Evolutionary conservation across 768 basidiomycete genomes (phyloP).

Genomic region (Suillus bovinus): DNA sequence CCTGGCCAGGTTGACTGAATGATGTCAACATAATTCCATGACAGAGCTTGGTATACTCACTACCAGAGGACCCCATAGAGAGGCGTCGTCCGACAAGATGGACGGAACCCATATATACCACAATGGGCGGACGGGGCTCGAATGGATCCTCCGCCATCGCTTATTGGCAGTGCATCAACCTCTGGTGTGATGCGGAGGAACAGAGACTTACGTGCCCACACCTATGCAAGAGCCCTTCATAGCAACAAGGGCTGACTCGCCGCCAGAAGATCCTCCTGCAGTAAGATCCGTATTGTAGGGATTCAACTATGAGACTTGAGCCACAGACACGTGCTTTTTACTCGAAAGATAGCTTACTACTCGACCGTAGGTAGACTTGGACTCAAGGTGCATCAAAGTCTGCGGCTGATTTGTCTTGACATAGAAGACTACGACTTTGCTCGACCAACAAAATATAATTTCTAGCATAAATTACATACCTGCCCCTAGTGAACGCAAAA

Average conservation of each 20-base stretch:
- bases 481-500: slow-evolving; percentile 44
- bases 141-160: slow-evolving; percentile 39
- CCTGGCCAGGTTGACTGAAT: slow-evolving; percentile 29
- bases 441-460: slow-evolving; percentile 9
- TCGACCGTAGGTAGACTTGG: slow-evolving; percentile 34
- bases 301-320: slow-evolving; percentile 33
- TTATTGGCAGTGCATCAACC: slow-evolving; percentile 1
- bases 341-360: slow-evolving; percentile 17
- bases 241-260: slow-evolving; percentile 49
- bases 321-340: background rate
- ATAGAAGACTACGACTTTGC: slow-evolving; percentile 37
- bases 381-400: slow-evolving; percentile 41
- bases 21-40: slow-evolving; percentile 14
- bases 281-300: slow-evolving; percentile 46
- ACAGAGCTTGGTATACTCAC: slow-evolving; percentile 17
- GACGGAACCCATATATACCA: slow-evolving; percentile 44
- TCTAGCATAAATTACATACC: slow-evolving; percentile 23
- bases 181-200: background rate
- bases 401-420: slow-evolving; percentile 47
- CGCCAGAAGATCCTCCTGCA: slow-evolving; percentile 54
- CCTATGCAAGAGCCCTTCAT: slow-evolving; percentile 47
- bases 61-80: slow-evolving; percentile 11
- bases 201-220: slow-evolving; percentile 38
- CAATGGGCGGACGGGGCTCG: slow-evolving; percentile 38
- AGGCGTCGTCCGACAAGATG: slow-evolving; percentile 35